phyloP scores from a whole-genome alignment of 2,329 filamentous ascomycete species.

The Fusarium odoratissimum region DNA sequence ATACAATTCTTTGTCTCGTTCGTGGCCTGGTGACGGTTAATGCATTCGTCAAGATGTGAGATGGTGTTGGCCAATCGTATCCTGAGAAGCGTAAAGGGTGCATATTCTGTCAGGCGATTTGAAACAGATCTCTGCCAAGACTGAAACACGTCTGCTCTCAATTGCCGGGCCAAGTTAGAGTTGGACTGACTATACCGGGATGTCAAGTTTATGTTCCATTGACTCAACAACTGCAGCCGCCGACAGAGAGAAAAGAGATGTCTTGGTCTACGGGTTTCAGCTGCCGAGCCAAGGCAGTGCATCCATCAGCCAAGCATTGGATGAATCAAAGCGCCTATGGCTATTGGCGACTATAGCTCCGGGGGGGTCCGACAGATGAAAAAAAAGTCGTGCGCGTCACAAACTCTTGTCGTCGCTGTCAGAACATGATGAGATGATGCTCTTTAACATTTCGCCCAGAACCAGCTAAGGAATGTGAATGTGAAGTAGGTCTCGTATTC shows the following conservation, averaged over 20 bases:
- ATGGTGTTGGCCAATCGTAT: neutral
- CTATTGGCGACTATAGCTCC: neutral
- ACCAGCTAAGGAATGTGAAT: constrained; percentile 16
- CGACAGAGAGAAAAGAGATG: neutral
- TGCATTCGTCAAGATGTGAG: neutral
- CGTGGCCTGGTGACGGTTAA: neutral
- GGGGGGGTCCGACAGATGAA: neutral
- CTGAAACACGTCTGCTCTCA: constrained; percentile 19
- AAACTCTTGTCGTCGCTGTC: neutral
- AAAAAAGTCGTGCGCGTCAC: constrained; percentile 33
- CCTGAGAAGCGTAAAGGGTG: neutral
- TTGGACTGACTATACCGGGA: neutral
- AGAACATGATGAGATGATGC: constrained; percentile 25
- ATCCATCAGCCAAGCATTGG: neutral
- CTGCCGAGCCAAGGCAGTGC: constrained; percentile 41
- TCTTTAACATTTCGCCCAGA: constrained; percentile 8
- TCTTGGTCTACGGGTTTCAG: constrained; percentile 29
- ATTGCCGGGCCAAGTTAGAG: neutral
- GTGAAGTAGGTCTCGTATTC: constrained; percentile 10
- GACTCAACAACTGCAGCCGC: too few species aligned
- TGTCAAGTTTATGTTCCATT: too few species aligned
- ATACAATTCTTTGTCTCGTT: neutral
- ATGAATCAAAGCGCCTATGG: neutral
- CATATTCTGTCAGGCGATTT: neutral
- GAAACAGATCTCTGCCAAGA: constrained; percentile 14